Conservation (phyloP, 2,329 filamentous ascomycete species). For the Hansfordia pulvinata region DNA sequence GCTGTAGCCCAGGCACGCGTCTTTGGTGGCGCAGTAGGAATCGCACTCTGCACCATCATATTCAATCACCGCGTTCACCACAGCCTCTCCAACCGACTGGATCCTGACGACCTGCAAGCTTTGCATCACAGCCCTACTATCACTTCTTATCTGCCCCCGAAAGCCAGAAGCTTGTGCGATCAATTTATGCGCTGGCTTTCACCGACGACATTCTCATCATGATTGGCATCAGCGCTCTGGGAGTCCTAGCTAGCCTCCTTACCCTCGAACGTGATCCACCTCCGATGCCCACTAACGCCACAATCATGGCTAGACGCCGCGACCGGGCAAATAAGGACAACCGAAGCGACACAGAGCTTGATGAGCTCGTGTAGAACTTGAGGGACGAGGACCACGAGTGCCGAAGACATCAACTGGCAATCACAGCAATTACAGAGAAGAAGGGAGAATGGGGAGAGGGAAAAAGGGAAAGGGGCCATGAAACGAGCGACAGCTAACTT, state of each 20-base stretch:
- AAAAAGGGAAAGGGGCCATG: too few species aligned
- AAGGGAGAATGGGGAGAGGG: too few species aligned
- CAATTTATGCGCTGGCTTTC: constrained; percentile 31
- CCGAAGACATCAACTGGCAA: too few species aligned
- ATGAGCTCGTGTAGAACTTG: too few species aligned
- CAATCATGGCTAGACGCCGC: too few species aligned
- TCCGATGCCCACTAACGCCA: constrained; percentile 14
- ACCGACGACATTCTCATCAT: constrained; percentile 30
- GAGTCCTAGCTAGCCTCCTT: constrained; percentile 28
- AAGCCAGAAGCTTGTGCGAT: constrained; percentile 21
- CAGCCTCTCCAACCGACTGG: constrained; percentile 21
- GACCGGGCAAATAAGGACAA: too few species aligned
- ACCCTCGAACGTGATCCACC: constrained; percentile 28
- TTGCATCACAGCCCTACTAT: constrained; percentile 30
- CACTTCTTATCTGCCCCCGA: constrained; percentile 18
- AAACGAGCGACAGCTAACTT: too few species aligned
- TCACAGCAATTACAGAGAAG: too few species aligned
- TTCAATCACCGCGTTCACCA: constrained; percentile 31
- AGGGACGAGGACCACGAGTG: too few species aligned
- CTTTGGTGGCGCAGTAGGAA: constrained; percentile 43
- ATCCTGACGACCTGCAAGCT: constrained; percentile 21
- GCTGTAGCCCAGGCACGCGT: constrained; percentile 46
- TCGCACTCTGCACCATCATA: constrained; percentile 44
- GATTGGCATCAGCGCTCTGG: constrained; percentile 26
- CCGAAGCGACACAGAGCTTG: too few species aligned